Percentiles rank a stretch among this genome's conserved stretches.
Conservation (phyloP, 441 rosid genomes). For the Mallotus repandus region DNA sequence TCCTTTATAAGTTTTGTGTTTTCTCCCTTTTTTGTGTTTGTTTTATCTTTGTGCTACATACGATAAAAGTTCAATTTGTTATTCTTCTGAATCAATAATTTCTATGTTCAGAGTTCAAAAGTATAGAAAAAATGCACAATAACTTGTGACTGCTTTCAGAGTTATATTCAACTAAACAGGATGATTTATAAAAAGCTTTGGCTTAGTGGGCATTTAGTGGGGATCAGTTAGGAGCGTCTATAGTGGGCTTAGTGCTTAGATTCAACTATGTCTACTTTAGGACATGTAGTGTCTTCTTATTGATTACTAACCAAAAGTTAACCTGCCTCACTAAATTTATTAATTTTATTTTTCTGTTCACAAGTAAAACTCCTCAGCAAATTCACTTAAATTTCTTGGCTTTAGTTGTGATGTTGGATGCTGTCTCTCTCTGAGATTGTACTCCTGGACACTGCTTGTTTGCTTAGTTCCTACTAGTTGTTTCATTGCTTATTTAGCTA, state of each 20-base stretch:
- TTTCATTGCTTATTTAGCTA: neutral
- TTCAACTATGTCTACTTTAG: neutral
- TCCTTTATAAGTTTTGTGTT: no score
- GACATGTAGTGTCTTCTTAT: neutral
- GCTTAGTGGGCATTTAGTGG: neutral
- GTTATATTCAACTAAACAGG: neutral
- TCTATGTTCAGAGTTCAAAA: no score
- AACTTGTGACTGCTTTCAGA: neutral
- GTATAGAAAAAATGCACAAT: neutral
- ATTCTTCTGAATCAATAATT: no score
- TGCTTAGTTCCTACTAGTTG: neutral
- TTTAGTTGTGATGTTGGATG: neutral
- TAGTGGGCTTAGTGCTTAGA: no score
- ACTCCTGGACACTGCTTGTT: neutral
- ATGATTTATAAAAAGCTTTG: neutral
- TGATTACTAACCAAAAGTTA: neutral
- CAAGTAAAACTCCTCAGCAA: neutral
- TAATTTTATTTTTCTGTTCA: no score
- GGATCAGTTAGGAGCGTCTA: no score
- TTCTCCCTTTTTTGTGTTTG: no score
- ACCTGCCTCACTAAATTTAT: neutral
- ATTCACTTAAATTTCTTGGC: neutral
- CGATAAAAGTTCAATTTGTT: no score
- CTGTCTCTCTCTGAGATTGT: neutral
- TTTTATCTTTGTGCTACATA: no score